Evolutionary conservation across 768 basidiomycete genomes (phyloP).

Genomic region (Nidularia pulvinata): DNA sequence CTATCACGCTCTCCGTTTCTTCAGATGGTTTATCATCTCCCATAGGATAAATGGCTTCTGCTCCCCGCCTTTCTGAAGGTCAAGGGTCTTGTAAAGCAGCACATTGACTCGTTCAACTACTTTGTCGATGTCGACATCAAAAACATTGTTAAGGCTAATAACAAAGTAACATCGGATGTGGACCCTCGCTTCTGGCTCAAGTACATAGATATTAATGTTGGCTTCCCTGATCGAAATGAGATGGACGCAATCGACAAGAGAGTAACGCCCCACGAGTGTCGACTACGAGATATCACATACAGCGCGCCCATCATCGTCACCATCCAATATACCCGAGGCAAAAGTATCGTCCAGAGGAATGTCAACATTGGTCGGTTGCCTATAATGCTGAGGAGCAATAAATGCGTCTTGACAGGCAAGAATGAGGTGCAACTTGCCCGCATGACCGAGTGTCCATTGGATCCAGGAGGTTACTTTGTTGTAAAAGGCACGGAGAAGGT

Average conservation of each 20-base stretch:
- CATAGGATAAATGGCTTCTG: slow-evolving; percentile 97
- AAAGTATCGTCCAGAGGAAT: slow-evolving; percentile 83
- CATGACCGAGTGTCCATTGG: slow-evolving; percentile 96
- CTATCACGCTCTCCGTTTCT: slow-evolving; percentile 4
- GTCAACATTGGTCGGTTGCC: slow-evolving; percentile 91
- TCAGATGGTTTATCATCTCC: slow-evolving; percentile 4
- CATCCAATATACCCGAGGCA: slow-evolving; percentile 93
- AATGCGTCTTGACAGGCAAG: slow-evolving; percentile 85
- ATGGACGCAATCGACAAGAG: slow-evolving; percentile 73
- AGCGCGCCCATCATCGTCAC: slow-evolving; percentile 92
- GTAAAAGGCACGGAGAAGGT: slow-evolving; percentile 99
- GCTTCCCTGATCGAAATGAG: slow-evolving; percentile 89
- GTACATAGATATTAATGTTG: slow-evolving; percentile 94
- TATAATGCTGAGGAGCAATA: slow-evolving; percentile 96
- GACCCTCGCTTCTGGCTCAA: slow-evolving; percentile 97
- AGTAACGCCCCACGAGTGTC: slow-evolving; percentile 97
- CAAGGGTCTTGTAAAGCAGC: slow-evolving; percentile 98
- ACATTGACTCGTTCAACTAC: slow-evolving; percentile 98
- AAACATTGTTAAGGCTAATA: slow-evolving; percentile 93
- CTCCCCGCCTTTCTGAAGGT: slow-evolving; percentile 96
- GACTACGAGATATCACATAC: slow-evolving; percentile 94
- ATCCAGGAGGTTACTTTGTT: slow-evolving; percentile 99
- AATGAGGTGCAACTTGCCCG: slow-evolving; percentile 83
- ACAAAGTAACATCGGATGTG: slow-evolving; percentile 94
- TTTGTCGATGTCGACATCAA: slow-evolving; percentile 98